Base-by-base conservation (phyloP, 2,329 filamentous ascomycete species). In the Leptographium procerum region DNA sequence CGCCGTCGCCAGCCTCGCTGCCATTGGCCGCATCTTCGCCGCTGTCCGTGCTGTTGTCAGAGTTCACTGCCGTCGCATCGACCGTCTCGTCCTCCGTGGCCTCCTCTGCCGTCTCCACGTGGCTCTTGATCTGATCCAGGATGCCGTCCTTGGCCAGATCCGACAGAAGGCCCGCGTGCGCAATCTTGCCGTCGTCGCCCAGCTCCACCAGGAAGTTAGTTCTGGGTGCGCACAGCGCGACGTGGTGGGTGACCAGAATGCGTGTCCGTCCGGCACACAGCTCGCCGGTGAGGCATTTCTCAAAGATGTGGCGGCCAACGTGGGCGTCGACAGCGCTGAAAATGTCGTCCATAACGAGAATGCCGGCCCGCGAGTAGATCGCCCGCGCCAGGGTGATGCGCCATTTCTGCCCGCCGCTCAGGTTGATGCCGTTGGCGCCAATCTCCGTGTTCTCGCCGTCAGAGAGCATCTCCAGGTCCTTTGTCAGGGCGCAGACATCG, bases 341-440 rank as follows among this genome's bases (percentile, higher is more conserved):
- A 47, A 92, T 88, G 66, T 95, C 89, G 68, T 95, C 89, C 65
- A 94, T 77, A 22, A 94, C 75, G 6, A 95, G 74, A 61, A 91
- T 85, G 0, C 86, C 85, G 1, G 87, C 88, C 16, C 88, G 78
- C 2, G 88, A 91, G 69, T 94, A 94, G 22, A 94, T 75, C 1
- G 89, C 88, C 52, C 89, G 78, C 2, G 89, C 89, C 64, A 95
- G 83, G 0, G 87, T 89, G 34, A 94, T 80, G 56, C 89, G 81
- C 87, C 89, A 91, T 66, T 88, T 84, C 70, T 95, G 89, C 0
- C 89, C 90, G 62, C 90, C 89, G 61, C 86, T 90, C 8, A 95
- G 75, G 64, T 92, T 91, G 64, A 94, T 88, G 8, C 89, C 89
- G 61, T 92, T 91, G 3, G 88, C 87, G 13, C 89, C 89, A 56